These are phyloP conservation scores for Trametes sanguinea DNA, from an alignment of 768 basidiomycete species.

Conservation along the genomic window DNA sequence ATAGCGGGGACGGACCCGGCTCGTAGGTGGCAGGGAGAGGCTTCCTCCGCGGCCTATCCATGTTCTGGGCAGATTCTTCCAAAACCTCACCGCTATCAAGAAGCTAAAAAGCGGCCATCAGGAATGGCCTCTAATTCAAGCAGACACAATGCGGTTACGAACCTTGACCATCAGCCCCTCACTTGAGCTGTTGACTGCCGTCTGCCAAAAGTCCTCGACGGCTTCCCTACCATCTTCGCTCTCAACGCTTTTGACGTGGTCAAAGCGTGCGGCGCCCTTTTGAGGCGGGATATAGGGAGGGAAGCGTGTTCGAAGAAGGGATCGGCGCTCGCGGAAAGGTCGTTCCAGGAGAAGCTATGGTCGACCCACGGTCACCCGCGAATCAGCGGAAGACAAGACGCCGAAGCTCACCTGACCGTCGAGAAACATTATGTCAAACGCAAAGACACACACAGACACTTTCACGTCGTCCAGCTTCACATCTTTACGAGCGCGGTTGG, in stretches of 20 bases:
- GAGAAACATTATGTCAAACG: slow-evolving; percentile 87
- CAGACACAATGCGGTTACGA: slow-evolving; percentile 11
- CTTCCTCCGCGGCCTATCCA: slow-evolving; percentile 53
- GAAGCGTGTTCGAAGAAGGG: slow-evolving; percentile 64
- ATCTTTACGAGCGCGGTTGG: slow-evolving; percentile 82
- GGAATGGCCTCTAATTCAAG: slow-evolving; percentile 5
- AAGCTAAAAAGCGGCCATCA: slow-evolving; percentile 45
- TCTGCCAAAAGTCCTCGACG: slow-evolving; percentile 75
- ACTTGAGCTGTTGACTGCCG: slow-evolving; percentile 72
- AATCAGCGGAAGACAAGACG: slow-evolving; percentile 12
- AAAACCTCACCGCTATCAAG: slow-evolving; percentile 55
- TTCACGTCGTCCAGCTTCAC: slow-evolving; percentile 74
- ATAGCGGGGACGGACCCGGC: slow-evolving; percentile 44
- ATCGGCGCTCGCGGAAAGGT: slow-evolving; percentile 71
- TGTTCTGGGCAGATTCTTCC: slow-evolving; percentile 38
- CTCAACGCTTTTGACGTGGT: slow-evolving; percentile 73
- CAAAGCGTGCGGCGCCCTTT: slow-evolving; percentile 56
- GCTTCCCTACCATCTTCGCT: slow-evolving; percentile 61
- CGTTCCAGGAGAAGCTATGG: slow-evolving; percentile 63
- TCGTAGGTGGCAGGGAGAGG: slow-evolving; percentile 86
- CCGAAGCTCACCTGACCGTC: slow-evolving; percentile 65
- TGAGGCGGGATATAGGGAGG: slow-evolving; percentile 50
- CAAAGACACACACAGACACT: slow-evolving; percentile 80
- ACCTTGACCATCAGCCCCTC: slow-evolving; percentile 97
- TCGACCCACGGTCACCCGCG: slow-evolving; percentile 1